These are phyloP conservation scores for Podospora australis DNA, from an alignment of 495 filamentous ascomycete species.

Conservation along the genomic window DNA sequence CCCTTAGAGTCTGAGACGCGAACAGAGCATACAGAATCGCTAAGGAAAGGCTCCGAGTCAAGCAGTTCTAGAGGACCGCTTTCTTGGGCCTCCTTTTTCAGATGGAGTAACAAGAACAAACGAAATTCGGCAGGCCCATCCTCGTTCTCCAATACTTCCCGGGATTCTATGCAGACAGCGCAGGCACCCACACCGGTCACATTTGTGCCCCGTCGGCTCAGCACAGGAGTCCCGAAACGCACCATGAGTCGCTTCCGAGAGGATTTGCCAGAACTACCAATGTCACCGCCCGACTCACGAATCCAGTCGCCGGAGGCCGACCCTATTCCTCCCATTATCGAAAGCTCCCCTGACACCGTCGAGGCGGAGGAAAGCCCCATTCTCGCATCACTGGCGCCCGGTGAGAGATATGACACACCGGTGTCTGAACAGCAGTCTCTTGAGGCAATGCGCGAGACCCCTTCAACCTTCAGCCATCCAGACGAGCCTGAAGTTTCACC, in stretches of 20 bases:
- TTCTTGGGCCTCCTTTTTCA: conserved; percentile 69
- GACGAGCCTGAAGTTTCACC: conserved; percentile 39
- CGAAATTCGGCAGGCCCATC: conserved; percentile 52
- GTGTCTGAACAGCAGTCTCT: conserved; percentile 38
- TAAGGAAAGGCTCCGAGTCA: conserved; percentile 33
- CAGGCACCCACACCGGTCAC: conserved; percentile 28
- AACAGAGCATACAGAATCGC: conserved; percentile 31
- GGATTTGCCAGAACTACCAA: conserved; percentile 76
- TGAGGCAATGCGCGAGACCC: conserved; percentile 37
- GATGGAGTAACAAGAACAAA: conserved; percentile 54
- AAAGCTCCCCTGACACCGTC: conserved; percentile 14
- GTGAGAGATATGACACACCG: conserved; percentile 39
- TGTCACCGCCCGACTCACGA: conserved; percentile 75
- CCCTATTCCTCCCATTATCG: conserved; percentile 24
- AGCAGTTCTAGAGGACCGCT: conserved; percentile 34
- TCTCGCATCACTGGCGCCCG: conserved; percentile 14
- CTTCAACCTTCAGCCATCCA: conserved; percentile 35
- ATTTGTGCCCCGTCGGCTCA: conserved; percentile 32
- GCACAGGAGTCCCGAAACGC: conserved; percentile 51
- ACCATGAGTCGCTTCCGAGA: conserved; percentile 91
- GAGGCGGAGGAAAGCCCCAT: conserved; percentile 21
- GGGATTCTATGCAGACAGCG: conserved; percentile 57
- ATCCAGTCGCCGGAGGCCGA: conserved; percentile 65
- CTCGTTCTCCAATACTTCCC: conserved; percentile 75
- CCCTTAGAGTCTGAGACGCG: conserved; percentile 25